Evolutionary conservation across 306 rosid genomes (phyloP).

Genomic region (Prunus davidiana): DNA sequence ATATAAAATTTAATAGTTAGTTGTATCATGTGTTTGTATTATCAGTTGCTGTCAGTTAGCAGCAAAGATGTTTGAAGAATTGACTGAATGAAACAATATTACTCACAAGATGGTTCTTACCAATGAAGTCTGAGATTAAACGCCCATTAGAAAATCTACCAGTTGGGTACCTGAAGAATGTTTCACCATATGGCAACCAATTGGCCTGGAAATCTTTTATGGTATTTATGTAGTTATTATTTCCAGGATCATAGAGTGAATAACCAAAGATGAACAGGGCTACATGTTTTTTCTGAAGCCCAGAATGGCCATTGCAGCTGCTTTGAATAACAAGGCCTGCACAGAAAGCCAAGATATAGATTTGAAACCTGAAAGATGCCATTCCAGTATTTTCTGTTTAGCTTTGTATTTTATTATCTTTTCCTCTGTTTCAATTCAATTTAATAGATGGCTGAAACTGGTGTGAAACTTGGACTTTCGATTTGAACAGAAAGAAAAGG

Average conservation of each 20-base stretch:
- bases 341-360: conserved; percentile 4
- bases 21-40: background rate
- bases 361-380: background rate
- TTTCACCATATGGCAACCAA: conserved; percentile 39
- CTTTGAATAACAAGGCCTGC: background rate
- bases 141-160: conserved; percentile 54
- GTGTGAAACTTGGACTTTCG: no score
- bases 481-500: no score
- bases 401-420: no score
- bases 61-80: no score
- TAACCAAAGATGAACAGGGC: conserved; percentile 37
- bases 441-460: background rate
- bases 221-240: conserved; percentile 34
- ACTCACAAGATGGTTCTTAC: conserved; percentile 6
- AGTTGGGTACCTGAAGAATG: conserved; percentile 37
- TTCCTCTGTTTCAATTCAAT: background rate
- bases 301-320: background rate
- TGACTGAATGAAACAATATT: background rate
- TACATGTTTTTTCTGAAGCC: conserved; percentile 4
- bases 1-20: background rate
- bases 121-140: conserved; percentile 39
- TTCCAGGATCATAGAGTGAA: conserved; percentile 37
- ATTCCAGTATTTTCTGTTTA: background rate
- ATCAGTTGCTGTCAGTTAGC: background rate
- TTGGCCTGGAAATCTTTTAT: conserved; percentile 15